Percentiles rank a stretch among this genome's conserved stretches.
These are phyloP conservation scores for Phaeosphaeriaceae sp. DNA, from an alignment of 2,329 filamentous ascomycete genomes.

Conservation along the genomic window DNA sequence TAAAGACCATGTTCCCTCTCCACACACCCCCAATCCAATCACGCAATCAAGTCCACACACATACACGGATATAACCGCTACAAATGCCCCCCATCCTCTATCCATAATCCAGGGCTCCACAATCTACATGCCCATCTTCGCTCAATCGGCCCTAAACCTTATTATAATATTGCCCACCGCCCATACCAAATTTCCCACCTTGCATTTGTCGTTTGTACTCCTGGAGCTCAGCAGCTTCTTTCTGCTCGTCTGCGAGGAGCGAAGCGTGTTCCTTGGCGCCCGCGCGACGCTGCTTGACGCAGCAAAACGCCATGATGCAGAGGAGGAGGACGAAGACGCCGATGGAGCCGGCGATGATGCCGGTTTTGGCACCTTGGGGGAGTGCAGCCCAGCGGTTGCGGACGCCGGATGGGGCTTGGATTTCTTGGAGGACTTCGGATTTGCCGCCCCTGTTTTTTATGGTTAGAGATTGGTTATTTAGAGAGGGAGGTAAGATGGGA, in stretches of 20 bases:
- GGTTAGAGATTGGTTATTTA: slow-evolving; percentile 1
- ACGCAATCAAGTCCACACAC: no score
- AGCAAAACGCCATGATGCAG: slow-evolving; percentile 44
- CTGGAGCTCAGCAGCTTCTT: slow-evolving; percentile 46
- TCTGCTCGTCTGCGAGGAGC: slow-evolving; percentile 41
- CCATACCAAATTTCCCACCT: slow-evolving; percentile 29
- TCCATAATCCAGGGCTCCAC: no score
- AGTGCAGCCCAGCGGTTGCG: slow-evolving; percentile 44
- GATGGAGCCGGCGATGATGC: slow-evolving; percentile 40
- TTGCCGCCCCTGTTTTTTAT: slow-evolving; percentile 36
- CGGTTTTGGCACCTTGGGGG: slow-evolving; percentile 41
- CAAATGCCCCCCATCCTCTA: no score
- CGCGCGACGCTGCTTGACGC: slow-evolving; percentile 48
- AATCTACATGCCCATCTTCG: no score
- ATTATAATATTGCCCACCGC: neutral
- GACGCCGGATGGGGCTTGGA: slow-evolving; percentile 44
- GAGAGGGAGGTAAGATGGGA: neutral
- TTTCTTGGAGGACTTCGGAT: slow-evolving; percentile 44
- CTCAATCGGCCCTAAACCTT: slow-evolving; percentile 1
- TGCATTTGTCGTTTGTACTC: slow-evolving; percentile 41
- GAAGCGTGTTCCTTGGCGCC: slow-evolving; percentile 43
- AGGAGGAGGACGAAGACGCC: slow-evolving; percentile 34
- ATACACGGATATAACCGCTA: no score
- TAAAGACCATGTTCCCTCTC: no score
- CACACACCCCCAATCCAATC: no score